Percentiles rank a stretch among this genome's conserved stretches.
Conservation (phyloP, 1,284 basidiomycete genomes). For the Apiotrichum laibachii region DNA sequence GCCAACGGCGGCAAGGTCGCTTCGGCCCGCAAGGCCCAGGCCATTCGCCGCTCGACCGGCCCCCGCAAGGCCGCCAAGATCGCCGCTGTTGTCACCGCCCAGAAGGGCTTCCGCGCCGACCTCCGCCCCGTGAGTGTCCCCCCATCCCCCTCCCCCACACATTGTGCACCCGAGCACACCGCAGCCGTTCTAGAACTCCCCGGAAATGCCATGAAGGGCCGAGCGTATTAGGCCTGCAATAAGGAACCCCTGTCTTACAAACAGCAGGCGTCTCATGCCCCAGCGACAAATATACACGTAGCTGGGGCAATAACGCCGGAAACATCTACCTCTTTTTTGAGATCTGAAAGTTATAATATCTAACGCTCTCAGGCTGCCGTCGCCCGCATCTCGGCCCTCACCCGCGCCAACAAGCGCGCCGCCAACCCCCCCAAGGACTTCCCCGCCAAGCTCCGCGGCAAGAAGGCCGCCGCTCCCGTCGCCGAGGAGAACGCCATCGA, state of each 20-base stretch:
- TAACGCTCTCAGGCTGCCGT: slow-evolving; percentile 63
- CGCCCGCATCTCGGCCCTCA: slow-evolving; percentile 73
- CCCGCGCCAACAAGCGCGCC: slow-evolving; percentile 67
- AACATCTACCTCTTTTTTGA: background rate
- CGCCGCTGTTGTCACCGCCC: slow-evolving; percentile 61
- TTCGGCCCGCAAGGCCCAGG: slow-evolving; percentile 51
- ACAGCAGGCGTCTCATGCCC: background rate
- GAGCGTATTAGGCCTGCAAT: slow-evolving; percentile 46
- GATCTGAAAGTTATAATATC: background rate
- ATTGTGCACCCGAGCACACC: slow-evolving; percentile 19
- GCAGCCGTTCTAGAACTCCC: slow-evolving; percentile 46
- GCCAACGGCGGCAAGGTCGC: slow-evolving; percentile 56
- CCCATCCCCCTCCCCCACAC: background rate
- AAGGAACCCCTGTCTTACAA: slow-evolving; percentile 15
- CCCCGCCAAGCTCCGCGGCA: slow-evolving; percentile 71
- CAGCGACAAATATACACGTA: background rate
- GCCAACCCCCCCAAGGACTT: slow-evolving; percentile 60
- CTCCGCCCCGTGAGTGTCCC: slow-evolving; percentile 67
- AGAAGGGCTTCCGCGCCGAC: slow-evolving; percentile 77
- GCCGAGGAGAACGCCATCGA: slow-evolving; percentile 53
- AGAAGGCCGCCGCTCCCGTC: slow-evolving; percentile 73
- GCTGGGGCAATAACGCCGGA: background rate
- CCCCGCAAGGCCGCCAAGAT: slow-evolving; percentile 71
- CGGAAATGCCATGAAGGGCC: slow-evolving; percentile 41
- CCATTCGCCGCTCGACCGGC: slow-evolving; percentile 69